Percentiles rank a stretch among this genome's conserved stretches.
Evolutionary conservation across 2,329 filamentous ascomycete genomes (phyloP).

Genomic region (Phialophora expanda): DNA sequence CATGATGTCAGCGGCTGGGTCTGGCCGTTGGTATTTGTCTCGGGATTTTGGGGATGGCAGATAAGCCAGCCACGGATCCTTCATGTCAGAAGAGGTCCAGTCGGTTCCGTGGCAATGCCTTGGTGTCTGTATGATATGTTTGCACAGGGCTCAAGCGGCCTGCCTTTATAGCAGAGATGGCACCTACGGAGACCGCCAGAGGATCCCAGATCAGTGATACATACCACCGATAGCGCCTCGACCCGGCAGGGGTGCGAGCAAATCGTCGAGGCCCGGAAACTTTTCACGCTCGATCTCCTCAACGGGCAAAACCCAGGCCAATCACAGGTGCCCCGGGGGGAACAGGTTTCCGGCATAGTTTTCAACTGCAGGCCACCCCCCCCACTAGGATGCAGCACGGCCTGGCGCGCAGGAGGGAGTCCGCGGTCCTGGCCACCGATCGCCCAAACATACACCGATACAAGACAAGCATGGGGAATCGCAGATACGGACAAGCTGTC

Average conservation of each 20-base stretch:
- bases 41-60: neutral
- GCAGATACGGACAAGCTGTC: neutral
- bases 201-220: neutral
- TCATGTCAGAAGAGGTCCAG: neutral
- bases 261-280: neutral
- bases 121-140: neutral
- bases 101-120: neutral
- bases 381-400: neutral
- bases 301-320: neutral
- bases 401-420: neutral
- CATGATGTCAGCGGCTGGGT: conserved; percentile 1
- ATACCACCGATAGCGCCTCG: no score
- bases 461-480: neutral
- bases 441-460: neutral
- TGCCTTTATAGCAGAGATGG: neutral
- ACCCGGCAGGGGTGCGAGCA: no score
- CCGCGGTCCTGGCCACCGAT: neutral
- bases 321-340: neutral
- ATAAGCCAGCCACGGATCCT: neutral
- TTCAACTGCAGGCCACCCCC: neutral
- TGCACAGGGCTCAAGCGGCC: neutral
- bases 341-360: neutral
- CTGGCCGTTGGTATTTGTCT: neutral
- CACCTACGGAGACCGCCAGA: neutral
- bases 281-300: neutral